Evolutionary conservation across 331 rosid genomes (phyloP).

Genomic region (Malus hybrid): DNA sequence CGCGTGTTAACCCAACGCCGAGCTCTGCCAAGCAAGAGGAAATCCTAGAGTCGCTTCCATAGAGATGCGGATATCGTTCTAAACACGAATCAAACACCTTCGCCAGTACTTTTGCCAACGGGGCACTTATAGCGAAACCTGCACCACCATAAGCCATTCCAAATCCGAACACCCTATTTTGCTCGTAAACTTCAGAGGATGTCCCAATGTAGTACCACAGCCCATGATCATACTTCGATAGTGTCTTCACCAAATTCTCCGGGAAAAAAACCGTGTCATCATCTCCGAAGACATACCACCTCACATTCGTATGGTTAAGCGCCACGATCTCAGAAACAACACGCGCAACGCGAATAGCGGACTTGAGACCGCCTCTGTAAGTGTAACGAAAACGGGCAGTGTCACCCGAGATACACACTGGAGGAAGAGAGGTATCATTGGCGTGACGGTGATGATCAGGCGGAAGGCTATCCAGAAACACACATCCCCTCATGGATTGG

Average conservation of each 20-base stretch:
- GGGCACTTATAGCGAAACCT: slow-evolving; percentile 75
- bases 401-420: slow-evolving; percentile 54
- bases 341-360: slow-evolving; percentile 74
- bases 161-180: slow-evolving; percentile 51
- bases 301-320: slow-evolving; percentile 46
- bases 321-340: slow-evolving; percentile 66
- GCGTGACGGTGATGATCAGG: slow-evolving; percentile 9
- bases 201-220: slow-evolving; percentile 84
- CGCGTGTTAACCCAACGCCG: slow-evolving; percentile 72
- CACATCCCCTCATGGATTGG: slow-evolving; percentile 60
- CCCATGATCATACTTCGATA: slow-evolving; percentile 70
- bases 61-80: slow-evolving; percentile 76
- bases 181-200: slow-evolving; percentile 64
- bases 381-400: slow-evolving; percentile 70
- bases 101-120: slow-evolving; percentile 53
- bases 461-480: slow-evolving; percentile 48
- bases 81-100: slow-evolving; percentile 74
- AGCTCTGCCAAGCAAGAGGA: slow-evolving; percentile 74
- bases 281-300: slow-evolving; percentile 93
- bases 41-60: slow-evolving; percentile 82
- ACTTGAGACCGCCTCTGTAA: slow-evolving; percentile 30
- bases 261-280: slow-evolving; percentile 83
- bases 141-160: slow-evolving; percentile 94
- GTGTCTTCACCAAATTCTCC: slow-evolving; percentile 69
- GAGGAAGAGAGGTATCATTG: slow-evolving; percentile 45